Percentiles rank a stretch among this genome's conserved stretches.
Evolutionary conservation across 345 rosid genomes (phyloP).

Genomic region (Schrenkiella parvula): DNA sequence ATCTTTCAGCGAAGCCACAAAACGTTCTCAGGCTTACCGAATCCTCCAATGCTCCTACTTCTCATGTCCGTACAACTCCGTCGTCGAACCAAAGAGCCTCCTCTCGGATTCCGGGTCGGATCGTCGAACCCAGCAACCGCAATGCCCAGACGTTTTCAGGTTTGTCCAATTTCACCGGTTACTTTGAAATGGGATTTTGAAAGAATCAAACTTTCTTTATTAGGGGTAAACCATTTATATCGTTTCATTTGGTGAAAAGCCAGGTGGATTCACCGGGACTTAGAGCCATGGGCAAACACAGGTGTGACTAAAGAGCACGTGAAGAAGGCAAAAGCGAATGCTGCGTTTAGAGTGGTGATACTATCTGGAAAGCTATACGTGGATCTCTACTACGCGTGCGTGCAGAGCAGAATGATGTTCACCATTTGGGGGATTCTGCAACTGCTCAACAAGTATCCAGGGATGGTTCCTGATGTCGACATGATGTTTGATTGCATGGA

Average conservation of each 20-base stretch:
- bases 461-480: slow-evolving; percentile 84
- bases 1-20: slow-evolving; percentile 44
- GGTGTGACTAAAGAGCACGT: slow-evolving; percentile 55
- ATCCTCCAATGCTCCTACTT: slow-evolving; percentile 85
- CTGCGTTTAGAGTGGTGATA: slow-evolving; percentile 72
- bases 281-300: slow-evolving; percentile 67
- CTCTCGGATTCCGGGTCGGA: slow-evolving; percentile 20
- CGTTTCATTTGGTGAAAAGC: slow-evolving; percentile 32
- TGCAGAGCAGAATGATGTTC: slow-evolving; percentile 81
- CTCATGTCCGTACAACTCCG: slow-evolving; percentile 46
- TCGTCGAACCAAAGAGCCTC: background rate
- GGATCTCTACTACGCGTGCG: slow-evolving; percentile 83
- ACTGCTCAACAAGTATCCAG: slow-evolving; percentile 73
- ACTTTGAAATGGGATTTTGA: background rate
- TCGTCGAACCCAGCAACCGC: background rate
- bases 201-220: background rate
- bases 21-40: slow-evolving; percentile 52
- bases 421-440: slow-evolving; percentile 87
- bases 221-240: background rate
- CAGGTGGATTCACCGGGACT: slow-evolving; percentile 64
- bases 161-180: background rate
- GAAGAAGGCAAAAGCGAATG: slow-evolving; percentile 44
- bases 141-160: slow-evolving; percentile 69
- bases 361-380: slow-evolving; percentile 55
- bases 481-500: slow-evolving; percentile 99